Evolutionary conservation across 495 filamentous ascomycete genomes (phyloP), one percentile per base, ranked within the genome.

Genomic region (Trichoderma asperelloides): DNA sequence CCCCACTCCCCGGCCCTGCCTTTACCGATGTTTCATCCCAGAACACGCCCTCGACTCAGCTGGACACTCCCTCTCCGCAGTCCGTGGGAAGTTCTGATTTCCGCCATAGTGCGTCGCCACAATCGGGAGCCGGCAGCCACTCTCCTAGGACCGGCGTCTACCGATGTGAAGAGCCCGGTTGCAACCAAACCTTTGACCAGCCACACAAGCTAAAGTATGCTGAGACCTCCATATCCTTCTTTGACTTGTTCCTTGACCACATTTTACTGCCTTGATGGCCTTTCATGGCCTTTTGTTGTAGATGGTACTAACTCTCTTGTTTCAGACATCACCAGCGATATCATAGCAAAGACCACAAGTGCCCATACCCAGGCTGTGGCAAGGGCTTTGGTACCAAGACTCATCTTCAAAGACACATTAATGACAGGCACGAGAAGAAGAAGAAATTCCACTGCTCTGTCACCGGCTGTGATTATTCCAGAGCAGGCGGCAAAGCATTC

Each of bases 381-480:
- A 80, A 77, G 69, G 74, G 73, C 62, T 83, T 83, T 65, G 81
- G 81, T 63, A 83, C 81, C n/a, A 81, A 81, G 67, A 83, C 81
- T 43, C 81, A 83, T 66, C 74, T 83, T 25, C 78, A 81, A 62
- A 79, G 81, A 8, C 81, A 83, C 71, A 77, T 82, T 73, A 83
- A 83, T 70, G 81, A 83, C 68, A 77, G 79, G 69, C 81, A 83
- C 71, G 65, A 70, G 57, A 83, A 81, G 73, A 76, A 78, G n/a
- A 79, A 79, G 66, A 77, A 78, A 55, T 82, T 79, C 40, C 77
- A 80, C 68, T 83, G 81, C 71, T 80, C 74, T 11, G 71, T 77
- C 15, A 71, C 72, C 5, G 77, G 77, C 8, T 83, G 81, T 69
- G 73, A 75, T n/a, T 83, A 78, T 65, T 82, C 77, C 27, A 75